Evolutionary conservation across 2,329 filamentous ascomycete genomes (phyloP).

Genomic region (Elsinoe ampelina): DNA sequence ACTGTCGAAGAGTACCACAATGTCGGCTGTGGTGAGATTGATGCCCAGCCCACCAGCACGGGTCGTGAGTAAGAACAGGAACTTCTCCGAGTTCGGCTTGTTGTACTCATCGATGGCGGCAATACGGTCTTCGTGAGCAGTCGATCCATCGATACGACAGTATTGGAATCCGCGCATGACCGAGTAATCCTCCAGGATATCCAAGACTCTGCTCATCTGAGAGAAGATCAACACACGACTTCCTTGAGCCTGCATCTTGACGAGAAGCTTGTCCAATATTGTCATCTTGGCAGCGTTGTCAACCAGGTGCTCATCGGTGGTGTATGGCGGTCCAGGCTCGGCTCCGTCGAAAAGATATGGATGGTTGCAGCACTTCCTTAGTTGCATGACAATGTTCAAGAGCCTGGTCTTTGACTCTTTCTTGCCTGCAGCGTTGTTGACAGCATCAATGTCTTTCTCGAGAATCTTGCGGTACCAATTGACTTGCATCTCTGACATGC

Average conservation of each 20-base stretch:
- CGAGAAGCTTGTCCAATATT: conserved; percentile 84
- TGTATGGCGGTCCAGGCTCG: conserved; percentile 93
- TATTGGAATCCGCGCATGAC: conserved; percentile 93
- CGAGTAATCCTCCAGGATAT: conserved; percentile 97
- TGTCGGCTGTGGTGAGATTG: conserved; percentile 89
- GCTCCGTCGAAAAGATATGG: conserved; percentile 97
- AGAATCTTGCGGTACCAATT: conserved; percentile 99
- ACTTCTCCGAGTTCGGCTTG: conserved; percentile 89
- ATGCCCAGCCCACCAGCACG: conserved; percentile 93
- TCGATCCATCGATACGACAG: conserved; percentile 93
- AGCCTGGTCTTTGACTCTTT: conserved; percentile 95
- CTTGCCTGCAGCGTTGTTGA: conserved; percentile 93
- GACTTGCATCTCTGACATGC: conserved; percentile 98
- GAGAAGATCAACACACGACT: conserved; percentile 98
- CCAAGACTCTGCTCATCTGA: conserved; percentile 94
- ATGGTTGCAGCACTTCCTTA: conserved; percentile 97
- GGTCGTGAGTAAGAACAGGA: conserved; percentile 90
- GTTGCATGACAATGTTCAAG: conserved; percentile 98
- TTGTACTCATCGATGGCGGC: conserved; percentile 98
- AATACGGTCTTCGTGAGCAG: conserved; percentile 95
- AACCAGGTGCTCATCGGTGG: conserved; percentile 90
- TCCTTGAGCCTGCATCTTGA: conserved; percentile 71
- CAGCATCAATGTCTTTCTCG: conserved; percentile 97
- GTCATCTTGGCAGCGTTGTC: conserved; percentile 96
- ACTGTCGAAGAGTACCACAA: conserved; percentile 92